phyloP scores from a whole-genome alignment of 2,329 filamentous ascomycete species.

The Epichloe hybrida region DNA sequence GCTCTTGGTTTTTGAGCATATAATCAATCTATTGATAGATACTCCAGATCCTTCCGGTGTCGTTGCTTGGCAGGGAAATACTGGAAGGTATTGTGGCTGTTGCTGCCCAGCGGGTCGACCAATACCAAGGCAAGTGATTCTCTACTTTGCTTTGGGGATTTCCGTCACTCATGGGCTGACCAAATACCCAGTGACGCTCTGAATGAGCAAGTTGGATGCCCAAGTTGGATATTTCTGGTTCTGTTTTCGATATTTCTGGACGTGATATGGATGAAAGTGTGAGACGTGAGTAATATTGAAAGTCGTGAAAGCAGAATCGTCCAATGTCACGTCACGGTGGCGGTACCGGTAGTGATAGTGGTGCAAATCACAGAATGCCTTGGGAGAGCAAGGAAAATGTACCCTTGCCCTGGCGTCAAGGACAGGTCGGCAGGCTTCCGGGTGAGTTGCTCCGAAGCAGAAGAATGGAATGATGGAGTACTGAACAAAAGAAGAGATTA shows the following conservation, averaged over 20 bases:
- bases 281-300: background rate
- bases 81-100: background rate
- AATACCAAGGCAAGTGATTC: background rate
- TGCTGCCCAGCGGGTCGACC: background rate
- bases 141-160: conserved; percentile 4
- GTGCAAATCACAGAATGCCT: background rate
- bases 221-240: too few relatives aligned
- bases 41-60: background rate
- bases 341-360: background rate
- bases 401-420: background rate
- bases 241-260: too few relatives aligned
- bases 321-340: background rate
- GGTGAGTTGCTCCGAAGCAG: background rate
- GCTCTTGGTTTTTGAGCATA: background rate
- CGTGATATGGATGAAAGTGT: background rate
- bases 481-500: background rate
- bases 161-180: background rate
- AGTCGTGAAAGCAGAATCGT: background rate
- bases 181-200: background rate
- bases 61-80: background rate
- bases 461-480: background rate
- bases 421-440: background rate
- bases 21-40: too few relatives aligned
- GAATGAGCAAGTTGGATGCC: background rate
- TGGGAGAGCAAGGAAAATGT: background rate